phyloP scores from a whole-genome alignment of 2,329 filamentous ascomycete species.

The Penicillium sp. region DNA sequence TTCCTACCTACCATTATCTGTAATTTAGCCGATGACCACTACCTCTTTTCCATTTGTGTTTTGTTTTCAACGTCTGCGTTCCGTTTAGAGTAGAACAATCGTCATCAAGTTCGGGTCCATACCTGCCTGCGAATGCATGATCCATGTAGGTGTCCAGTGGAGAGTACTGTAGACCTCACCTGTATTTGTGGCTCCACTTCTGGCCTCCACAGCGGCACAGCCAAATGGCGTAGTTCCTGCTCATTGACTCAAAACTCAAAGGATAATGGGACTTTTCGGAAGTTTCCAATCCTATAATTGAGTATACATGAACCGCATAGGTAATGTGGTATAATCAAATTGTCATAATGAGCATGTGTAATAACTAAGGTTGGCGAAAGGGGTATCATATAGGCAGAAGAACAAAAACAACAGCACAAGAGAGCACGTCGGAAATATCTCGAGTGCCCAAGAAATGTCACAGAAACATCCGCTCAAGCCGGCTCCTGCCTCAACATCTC shows the following conservation, averaged over 20 bases:
- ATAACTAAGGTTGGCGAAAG: not conserved
- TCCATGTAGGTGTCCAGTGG: too few species aligned
- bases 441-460: too few species aligned
- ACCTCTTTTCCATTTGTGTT: slow-evolving; percentile 32
- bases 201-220: too few species aligned
- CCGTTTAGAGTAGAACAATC: slow-evolving; percentile 32
- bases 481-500: slow-evolving; percentile 43
- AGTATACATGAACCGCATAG: not conserved
- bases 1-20: slow-evolving; percentile 37
- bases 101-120: slow-evolving; percentile 15
- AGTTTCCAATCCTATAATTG: not conserved
- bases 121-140: too few species aligned
- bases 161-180: too few species aligned
- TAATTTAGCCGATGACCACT: slow-evolving; percentile 43
- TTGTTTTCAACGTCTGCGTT: slow-evolving; percentile 22
- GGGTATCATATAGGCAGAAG: slow-evolving; percentile 4
- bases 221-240: too few species aligned
- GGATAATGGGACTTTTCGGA: not conserved
- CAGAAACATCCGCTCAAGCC: slow-evolving; percentile 17
- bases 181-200: too few species aligned
- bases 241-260: too few species aligned
- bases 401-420: not conserved
- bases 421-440: not conserved
- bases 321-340: not conserved
- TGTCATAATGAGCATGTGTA: not conserved